Conservation (phyloP, 306 rosid genomes). For the Sicyos baderoa region DNA sequence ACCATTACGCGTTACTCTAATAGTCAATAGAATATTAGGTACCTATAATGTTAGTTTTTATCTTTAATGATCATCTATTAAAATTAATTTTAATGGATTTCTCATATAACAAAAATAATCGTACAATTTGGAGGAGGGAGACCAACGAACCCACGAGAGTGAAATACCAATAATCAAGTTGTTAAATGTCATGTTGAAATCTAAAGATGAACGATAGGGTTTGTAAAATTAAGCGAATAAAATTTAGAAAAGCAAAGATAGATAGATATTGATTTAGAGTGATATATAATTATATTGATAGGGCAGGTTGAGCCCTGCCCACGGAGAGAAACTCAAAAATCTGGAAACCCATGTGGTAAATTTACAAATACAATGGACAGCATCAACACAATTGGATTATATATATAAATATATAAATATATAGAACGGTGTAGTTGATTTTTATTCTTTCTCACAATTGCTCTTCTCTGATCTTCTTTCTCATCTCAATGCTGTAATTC, state of each 20-base stretch:
- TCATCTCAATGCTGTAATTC: conserved; percentile 49
- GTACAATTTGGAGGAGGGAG: too few species aligned
- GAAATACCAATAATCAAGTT: too few species aligned
- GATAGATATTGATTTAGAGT: background rate
- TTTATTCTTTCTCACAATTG: conserved; percentile 26
- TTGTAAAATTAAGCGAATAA: background rate
- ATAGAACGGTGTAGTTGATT: conserved; percentile 27
- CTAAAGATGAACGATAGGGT: background rate
- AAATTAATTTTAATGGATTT: too few species aligned
- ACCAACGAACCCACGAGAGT: too few species aligned
- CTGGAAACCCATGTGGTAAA: conserved; percentile 17
- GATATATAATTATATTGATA: background rate
- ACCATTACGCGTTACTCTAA: too few species aligned
- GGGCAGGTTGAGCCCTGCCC: conserved; percentile 11
- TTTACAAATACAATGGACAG: background rate
- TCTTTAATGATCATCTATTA: too few species aligned
- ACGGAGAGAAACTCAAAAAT: background rate
- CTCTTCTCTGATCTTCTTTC: conserved; percentile 27
- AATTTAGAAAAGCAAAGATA: background rate
- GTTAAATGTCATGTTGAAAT: too few species aligned
- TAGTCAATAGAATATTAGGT: too few species aligned
- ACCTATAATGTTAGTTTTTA: too few species aligned
- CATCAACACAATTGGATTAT: background rate
- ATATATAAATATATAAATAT: background rate
- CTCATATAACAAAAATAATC: too few species aligned